These are phyloP conservation scores for Sequoiadendron giganteum DNA, from an alignment of 75 land plant genomes.

Conservation along the genomic window DNA sequence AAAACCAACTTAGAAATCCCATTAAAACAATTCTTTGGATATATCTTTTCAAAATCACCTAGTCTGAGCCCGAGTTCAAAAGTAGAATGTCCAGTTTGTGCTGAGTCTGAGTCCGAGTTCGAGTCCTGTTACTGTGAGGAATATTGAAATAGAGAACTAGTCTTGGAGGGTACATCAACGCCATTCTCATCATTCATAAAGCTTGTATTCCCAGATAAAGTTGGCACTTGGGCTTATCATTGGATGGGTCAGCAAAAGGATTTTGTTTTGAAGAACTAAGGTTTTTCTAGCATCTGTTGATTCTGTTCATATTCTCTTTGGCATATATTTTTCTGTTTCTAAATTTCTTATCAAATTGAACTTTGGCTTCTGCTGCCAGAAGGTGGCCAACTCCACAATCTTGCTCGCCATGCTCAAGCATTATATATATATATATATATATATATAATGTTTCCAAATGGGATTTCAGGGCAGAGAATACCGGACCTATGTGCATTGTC, in stretches of 20 bases:
- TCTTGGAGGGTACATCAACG: background rate
- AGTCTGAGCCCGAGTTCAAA: background rate
- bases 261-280: background rate
- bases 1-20: no score
- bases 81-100: background rate
- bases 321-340: background rate
- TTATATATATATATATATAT: background rate
- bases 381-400: background rate
- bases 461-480: background rate
- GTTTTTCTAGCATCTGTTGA: background rate
- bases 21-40: no score
- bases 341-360: background rate
- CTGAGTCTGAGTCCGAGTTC: background rate
- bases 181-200: background rate
- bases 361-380: background rate
- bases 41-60: no score
- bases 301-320: background rate
- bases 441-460: background rate
- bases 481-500: background rate
- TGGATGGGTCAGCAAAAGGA: background rate
- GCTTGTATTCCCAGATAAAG: background rate
- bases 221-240: background rate
- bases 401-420: background rate
- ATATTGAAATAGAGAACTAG: background rate
- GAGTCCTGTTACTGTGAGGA: background rate